phyloP scores from a whole-genome alignment of 2,329 filamentous ascomycete species.

The Eutypa lata region DNA sequence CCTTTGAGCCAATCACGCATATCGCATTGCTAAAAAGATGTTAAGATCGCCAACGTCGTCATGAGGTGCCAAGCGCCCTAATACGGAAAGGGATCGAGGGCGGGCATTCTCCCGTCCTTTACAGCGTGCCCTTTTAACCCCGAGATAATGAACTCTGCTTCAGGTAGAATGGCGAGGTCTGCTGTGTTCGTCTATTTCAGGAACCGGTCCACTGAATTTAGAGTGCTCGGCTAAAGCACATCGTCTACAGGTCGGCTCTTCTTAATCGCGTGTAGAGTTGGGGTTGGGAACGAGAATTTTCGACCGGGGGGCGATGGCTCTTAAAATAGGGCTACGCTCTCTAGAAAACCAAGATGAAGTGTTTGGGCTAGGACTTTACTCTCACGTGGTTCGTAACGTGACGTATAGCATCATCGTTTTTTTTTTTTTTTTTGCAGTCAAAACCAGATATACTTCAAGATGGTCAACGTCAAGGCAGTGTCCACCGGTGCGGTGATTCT shows the following conservation, averaged over 20 bases:
- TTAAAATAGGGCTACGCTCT: background rate
- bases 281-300: background rate
- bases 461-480: constrained; percentile 6
- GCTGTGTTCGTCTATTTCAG: background rate
- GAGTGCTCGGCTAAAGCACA: background rate
- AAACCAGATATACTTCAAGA: background rate
- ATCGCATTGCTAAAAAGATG: background rate
- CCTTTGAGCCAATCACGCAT: background rate
- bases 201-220: background rate
- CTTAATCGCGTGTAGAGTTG: background rate
- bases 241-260: background rate
- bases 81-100: background rate
- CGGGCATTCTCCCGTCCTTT: background rate
- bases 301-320: background rate
- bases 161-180: background rate
- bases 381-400: too few relatives aligned
- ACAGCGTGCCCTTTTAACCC: background rate
- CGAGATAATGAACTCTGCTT: background rate
- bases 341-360: too few relatives aligned
- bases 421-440: background rate
- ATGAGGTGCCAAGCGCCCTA: background rate
- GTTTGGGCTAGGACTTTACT: too few relatives aligned
- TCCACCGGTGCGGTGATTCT: constrained; percentile 3
- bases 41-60: background rate
- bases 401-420: background rate